Conservation (phyloP, 2,329 filamentous ascomycete species). For the Fusarium tricinctum region DNA sequence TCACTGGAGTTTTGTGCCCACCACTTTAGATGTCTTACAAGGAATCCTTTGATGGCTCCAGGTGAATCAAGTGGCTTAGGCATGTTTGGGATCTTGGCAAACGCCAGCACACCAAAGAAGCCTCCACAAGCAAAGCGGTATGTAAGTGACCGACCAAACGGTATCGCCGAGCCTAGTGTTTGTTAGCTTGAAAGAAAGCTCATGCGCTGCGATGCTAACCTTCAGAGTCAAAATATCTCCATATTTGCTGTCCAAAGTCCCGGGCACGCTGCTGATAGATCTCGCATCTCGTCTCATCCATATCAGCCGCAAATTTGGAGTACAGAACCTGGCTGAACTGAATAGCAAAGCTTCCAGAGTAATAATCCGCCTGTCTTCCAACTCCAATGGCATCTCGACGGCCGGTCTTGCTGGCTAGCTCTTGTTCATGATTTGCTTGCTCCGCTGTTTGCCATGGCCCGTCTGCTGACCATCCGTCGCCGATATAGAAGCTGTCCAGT, state of each 20-base stretch:
- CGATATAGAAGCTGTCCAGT: slow-evolving; percentile 61
- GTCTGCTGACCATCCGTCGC: slow-evolving; percentile 63
- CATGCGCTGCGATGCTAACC: slow-evolving; percentile 50
- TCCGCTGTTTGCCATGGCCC: slow-evolving; percentile 56
- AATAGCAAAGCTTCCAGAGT: slow-evolving; percentile 68
- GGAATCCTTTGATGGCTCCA: slow-evolving; percentile 62
- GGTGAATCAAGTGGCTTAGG: slow-evolving; percentile 55
- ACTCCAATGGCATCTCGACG: slow-evolving; percentile 44
- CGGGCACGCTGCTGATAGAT: slow-evolving; percentile 57
- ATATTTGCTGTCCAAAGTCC: slow-evolving; percentile 59
- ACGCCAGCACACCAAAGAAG: slow-evolving; percentile 62
- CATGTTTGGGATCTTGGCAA: slow-evolving; percentile 57
- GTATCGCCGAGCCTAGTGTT: slow-evolving; percentile 61
- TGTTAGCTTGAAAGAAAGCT: neutral
- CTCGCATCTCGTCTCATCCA: slow-evolving; percentile 57
- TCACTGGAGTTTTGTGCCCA: slow-evolving; percentile 59
- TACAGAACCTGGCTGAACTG: slow-evolving; percentile 66
- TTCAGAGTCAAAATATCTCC: slow-evolving; percentile 62
- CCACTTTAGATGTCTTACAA: slow-evolving; percentile 65
- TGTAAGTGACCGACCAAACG: slow-evolving; percentile 65
- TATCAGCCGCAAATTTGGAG: slow-evolving; percentile 57
- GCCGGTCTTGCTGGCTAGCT: slow-evolving; percentile 19
- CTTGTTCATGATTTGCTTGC: slow-evolving; percentile 30
- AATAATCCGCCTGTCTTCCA: slow-evolving; percentile 63
- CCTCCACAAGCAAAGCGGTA: slow-evolving; percentile 66